Evolutionary conservation across 768 basidiomycete genomes (phyloP).

Genomic region (Brasilioporus rufonigricans): DNA sequence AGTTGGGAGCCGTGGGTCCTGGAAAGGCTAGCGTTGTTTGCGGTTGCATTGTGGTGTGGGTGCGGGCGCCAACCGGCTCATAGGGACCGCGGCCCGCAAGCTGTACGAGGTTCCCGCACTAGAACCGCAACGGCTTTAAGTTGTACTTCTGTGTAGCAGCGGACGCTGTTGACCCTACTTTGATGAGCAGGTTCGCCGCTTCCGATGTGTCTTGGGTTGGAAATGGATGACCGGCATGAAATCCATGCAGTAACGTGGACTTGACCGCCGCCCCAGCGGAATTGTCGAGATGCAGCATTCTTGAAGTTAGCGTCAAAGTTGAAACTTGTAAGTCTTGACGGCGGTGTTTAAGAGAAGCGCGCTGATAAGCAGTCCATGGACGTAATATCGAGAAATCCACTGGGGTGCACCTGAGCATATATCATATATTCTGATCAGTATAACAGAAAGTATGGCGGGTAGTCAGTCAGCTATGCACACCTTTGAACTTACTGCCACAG

Average conservation of each 20-base stretch:
- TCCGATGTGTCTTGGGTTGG: neutral
- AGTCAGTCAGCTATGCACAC: neutral
- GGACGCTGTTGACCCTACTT: neutral
- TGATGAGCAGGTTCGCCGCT: neutral
- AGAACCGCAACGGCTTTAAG: too few relatives aligned
- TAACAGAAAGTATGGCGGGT: neutral
- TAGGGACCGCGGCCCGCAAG: neutral
- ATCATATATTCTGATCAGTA: too few relatives aligned
- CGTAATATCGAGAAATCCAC: neutral
- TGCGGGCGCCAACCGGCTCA: conserved; percentile 7
- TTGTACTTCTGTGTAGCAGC: neutral
- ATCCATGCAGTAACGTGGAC: neutral
- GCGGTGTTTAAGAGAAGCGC: neutral
- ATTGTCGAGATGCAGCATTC: neutral
- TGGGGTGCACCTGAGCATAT: neutral
- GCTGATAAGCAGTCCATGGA: neutral
- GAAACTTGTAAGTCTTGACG: neutral
- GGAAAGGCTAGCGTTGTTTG: conserved; percentile 16
- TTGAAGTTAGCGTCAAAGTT: neutral
- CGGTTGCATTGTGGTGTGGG: conserved; percentile 16
- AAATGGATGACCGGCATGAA: neutral
- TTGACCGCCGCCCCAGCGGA: neutral
- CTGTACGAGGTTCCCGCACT: conserved; percentile 3
- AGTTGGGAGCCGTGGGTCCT: conserved; percentile 4
- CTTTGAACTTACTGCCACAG: neutral